A percentile compares a stretch with the other conserved stretches of the same genome.
phyloP scores from a whole-genome alignment of 495 filamentous ascomycete genomes.

The Hypoxylon fragiforme region DNA sequence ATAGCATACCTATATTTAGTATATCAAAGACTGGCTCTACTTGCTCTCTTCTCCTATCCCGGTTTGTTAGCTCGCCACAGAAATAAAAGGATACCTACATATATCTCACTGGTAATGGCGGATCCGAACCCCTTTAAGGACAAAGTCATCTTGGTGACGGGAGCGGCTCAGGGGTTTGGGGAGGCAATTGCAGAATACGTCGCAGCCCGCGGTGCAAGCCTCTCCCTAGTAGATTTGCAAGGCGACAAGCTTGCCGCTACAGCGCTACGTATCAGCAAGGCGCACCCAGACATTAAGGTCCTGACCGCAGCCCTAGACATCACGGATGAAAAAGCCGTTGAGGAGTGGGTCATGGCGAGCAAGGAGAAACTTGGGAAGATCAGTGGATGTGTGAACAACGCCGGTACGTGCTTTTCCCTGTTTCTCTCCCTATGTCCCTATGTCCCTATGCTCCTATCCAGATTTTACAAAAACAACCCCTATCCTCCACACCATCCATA shows the following conservation, averaged over 20 bases:
- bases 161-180: constrained; percentile 54
- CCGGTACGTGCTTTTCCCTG: constrained; percentile 4
- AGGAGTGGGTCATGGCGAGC: constrained; percentile 22
- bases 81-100: not conserved
- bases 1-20: too few species aligned
- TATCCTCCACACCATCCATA: too few species aligned
- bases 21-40: too few species aligned
- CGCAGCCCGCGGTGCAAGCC: constrained; percentile 47
- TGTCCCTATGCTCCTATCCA: too few species aligned
- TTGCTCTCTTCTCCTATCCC: too few species aligned
- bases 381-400: constrained; percentile 26
- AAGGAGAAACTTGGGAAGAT: constrained; percentile 24
- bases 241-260: constrained; percentile 33
- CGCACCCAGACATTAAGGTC: constrained; percentile 16
- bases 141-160: constrained; percentile 57
- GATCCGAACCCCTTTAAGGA: constrained; percentile 13
- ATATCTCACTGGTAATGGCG: constrained; percentile 18
- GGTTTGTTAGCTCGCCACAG: not conserved
- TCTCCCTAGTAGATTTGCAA: constrained; percentile 53
- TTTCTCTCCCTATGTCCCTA: too few species aligned
- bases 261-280: constrained; percentile 7
- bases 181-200: constrained; percentile 51
- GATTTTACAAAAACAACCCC: too few species aligned
- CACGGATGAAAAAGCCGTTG: constrained; percentile 17
- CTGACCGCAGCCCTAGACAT: constrained; percentile 15